Evolutionary conservation across 805 yeast species (phyloP).

Genomic region (Wickerhamomyces queroliae): DNA sequence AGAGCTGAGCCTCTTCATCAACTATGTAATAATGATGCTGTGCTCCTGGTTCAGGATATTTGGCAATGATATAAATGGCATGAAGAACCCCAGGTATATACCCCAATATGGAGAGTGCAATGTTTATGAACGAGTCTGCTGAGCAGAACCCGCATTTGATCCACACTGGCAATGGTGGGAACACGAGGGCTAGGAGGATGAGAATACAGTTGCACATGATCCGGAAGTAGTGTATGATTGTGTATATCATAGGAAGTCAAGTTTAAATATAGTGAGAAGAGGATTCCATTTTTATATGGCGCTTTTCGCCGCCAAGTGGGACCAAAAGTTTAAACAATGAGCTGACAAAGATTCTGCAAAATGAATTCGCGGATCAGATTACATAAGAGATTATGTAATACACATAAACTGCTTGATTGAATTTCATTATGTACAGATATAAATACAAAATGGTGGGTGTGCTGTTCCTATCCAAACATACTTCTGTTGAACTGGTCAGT

Average conservation of each 20-base stretch:
- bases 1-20: conserved; percentile 22
- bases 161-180: conserved; percentile 78
- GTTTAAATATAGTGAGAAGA: too few species aligned
- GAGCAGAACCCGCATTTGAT: conserved; percentile 69
- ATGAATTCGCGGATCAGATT: neutral
- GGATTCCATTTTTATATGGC: too few species aligned
- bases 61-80: conserved; percentile 70
- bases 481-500: neutral
- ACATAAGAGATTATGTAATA: neutral
- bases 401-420: neutral
- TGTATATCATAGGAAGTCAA: too few species aligned
- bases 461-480: too few species aligned
- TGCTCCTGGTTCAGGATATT: conserved; percentile 63
- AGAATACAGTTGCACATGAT: conserved; percentile 50
- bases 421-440: too few species aligned
- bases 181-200: conserved; percentile 60
- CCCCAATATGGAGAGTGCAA: conserved; percentile 66
- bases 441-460: too few species aligned
- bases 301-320: too few species aligned
- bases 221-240: too few species aligned
- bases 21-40: conserved; percentile 23
- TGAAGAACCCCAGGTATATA: conserved; percentile 76
- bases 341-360: neutral
- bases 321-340: too few species aligned
- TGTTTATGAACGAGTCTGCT: conserved; percentile 62